Percentiles rank a stretch among this genome's conserved stretches.
phyloP scores from a whole-genome alignment of 2,329 filamentous ascomycete species.

The Chaetomiaceae sp. region DNA sequence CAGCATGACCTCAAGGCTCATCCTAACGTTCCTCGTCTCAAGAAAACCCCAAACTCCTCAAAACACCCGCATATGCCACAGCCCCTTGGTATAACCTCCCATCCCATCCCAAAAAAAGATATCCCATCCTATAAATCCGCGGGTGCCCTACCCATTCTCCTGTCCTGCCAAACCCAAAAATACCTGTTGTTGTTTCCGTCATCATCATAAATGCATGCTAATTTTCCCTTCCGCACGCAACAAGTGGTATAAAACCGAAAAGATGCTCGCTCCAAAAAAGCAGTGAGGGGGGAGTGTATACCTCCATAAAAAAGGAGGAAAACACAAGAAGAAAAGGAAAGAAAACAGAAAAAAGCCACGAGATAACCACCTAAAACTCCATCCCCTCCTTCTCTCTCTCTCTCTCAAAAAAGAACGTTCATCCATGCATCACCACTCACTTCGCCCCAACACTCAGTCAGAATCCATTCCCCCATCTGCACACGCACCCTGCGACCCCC shows the following conservation, averaged over 20 bases:
- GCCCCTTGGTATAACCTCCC: not conserved
- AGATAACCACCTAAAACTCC: not conserved
- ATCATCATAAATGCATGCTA: conserved; percentile 2
- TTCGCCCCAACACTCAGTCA: not conserved
- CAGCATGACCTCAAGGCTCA: no score
- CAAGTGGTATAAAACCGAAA: conserved; percentile 1
- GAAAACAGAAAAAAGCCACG: no score
- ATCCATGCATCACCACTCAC: not conserved
- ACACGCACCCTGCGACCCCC: not conserved
- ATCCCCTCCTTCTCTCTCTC: no score
- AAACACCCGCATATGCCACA: not conserved
- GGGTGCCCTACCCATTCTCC: conserved; percentile 1
- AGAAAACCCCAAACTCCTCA: not conserved
- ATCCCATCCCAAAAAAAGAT: not conserved
- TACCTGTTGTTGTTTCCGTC: not conserved
- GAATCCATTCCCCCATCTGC: not conserved
- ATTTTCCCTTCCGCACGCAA: not conserved
- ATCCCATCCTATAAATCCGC: conserved; percentile 3
- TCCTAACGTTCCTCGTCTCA: no score
- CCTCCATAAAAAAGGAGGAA: no score
- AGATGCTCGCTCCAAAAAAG: not conserved
- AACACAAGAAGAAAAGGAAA: no score
- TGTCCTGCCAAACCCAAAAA: not conserved
- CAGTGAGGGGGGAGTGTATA: not conserved
- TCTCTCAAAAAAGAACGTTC: no score